These are phyloP conservation scores for Agapanthus africanus DNA, from an alignment of 106 monocot genomes.

Conservation along the genomic window DNA sequence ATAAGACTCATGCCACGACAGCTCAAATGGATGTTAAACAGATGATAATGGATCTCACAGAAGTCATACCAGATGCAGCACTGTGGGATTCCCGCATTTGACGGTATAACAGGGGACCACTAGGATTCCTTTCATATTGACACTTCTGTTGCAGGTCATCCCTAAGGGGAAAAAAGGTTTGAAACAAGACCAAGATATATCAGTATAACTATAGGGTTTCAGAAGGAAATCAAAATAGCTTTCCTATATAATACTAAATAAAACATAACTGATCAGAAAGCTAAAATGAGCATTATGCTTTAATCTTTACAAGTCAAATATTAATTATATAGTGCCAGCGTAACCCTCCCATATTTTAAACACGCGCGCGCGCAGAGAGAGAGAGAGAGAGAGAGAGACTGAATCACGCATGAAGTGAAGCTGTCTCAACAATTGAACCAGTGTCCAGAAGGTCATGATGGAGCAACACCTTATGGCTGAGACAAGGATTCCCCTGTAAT, in stretches of 20 bases:
- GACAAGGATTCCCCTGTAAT: too few relatives aligned
- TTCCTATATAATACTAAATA: not conserved
- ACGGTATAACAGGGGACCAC: conserved; percentile 11
- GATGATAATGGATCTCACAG: not conserved
- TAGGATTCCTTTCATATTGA: conserved; percentile 11
- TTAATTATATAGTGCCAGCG: not conserved
- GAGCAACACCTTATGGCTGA: too few relatives aligned
- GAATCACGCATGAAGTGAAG: too few relatives aligned
- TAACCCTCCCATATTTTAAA: not conserved
- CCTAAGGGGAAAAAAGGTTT: conserved; percentile 8
- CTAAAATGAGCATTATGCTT: not conserved
- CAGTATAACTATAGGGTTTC: not conserved
- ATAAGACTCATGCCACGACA: not conserved
- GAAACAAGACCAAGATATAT: not conserved
- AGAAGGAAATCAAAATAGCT: not conserved
- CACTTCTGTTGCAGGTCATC: conserved; percentile 1
- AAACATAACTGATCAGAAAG: not conserved
- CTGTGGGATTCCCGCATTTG: conserved; percentile 4
- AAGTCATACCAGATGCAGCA: conserved; percentile 2
- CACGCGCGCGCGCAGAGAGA: too few relatives aligned
- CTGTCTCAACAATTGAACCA: too few relatives aligned
- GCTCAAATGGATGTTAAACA: not conserved
- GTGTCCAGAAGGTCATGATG: too few relatives aligned
- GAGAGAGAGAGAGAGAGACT: too few relatives aligned
- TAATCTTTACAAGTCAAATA: conserved; percentile 1